phyloP scores from a whole-genome alignment of 345 rosid genomes.

The Melastoma malabathricum region DNA sequence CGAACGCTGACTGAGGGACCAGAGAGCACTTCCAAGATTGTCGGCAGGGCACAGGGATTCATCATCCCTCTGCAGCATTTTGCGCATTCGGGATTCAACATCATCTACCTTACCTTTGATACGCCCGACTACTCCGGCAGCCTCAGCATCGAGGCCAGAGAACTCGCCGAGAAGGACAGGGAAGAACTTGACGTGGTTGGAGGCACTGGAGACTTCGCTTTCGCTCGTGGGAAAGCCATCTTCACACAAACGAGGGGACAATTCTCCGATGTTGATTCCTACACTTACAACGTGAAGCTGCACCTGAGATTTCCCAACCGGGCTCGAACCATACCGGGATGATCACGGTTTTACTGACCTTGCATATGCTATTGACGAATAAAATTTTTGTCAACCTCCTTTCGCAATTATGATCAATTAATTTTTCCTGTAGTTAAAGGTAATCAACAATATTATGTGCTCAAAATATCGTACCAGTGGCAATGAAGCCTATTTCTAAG shows the following conservation, averaged over 20 bases:
- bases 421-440: too few relatives aligned
- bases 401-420: too few relatives aligned
- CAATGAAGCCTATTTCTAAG: too few relatives aligned
- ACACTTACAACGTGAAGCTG: constrained; percentile 62
- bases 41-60: constrained; percentile 75
- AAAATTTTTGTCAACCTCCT: background rate
- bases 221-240: constrained; percentile 61
- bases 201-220: constrained; percentile 74
- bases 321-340: constrained; percentile 35
- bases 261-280: constrained; percentile 7
- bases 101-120: constrained; percentile 56
- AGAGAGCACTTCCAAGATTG: constrained; percentile 44
- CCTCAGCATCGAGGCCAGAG: constrained; percentile 44
- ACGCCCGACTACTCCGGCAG: constrained; percentile 46
- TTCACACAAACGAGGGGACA: constrained; percentile 20
- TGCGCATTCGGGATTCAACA: constrained; percentile 49
- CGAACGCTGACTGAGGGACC: constrained; percentile 56
- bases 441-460: background rate
- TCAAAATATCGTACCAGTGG: too few relatives aligned
- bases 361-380: too few relatives aligned
- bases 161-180: constrained; percentile 15
- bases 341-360: constrained; percentile 9
- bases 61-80: constrained; percentile 47
- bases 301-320: constrained; percentile 48
- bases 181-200: constrained; percentile 58